These are phyloP conservation scores for Stenocarpella maydis DNA, from an alignment of 2,329 filamentous ascomycete genomes.

Conservation along the genomic window DNA sequence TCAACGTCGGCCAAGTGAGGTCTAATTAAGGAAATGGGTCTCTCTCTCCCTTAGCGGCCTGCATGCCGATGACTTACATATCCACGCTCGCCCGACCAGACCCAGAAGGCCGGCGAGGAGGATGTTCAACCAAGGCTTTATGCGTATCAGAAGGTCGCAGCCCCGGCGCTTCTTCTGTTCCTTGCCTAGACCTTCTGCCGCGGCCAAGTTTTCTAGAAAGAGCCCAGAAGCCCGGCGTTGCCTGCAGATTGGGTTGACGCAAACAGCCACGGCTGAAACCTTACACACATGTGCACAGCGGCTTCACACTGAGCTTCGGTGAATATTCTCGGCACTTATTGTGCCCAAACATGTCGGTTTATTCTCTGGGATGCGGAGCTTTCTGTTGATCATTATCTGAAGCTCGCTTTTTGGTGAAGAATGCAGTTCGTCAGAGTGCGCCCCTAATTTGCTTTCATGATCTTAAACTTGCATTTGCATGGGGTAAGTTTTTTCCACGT, in stretches of 20 bases:
- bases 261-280: slow-evolving; percentile 3
- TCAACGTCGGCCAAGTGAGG: neutral
- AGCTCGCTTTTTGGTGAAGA: neutral
- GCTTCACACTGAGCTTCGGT: neutral
- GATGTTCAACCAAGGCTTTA: neutral
- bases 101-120: neutral
- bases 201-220: slow-evolving; percentile 12
- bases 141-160: neutral
- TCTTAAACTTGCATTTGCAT: neutral
- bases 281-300: neutral
- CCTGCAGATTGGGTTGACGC: neutral
- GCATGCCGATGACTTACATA: neutral
- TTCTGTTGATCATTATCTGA: neutral
- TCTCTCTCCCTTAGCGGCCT: neutral
- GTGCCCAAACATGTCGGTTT: neutral
- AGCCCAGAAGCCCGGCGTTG: slow-evolving; percentile 12
- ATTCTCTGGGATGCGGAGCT: too few relatives aligned
- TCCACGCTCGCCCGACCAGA: neutral
- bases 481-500: neutral
- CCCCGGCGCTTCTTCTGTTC: neutral
- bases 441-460: neutral
- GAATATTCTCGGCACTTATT: neutral
- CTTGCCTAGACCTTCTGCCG: neutral
- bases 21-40: slow-evolving; percentile 13
- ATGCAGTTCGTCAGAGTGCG: neutral